These are phyloP conservation scores for Oenanthe javanica DNA, from an alignment of 140 eudicot genomes.

Conservation along the genomic window DNA sequence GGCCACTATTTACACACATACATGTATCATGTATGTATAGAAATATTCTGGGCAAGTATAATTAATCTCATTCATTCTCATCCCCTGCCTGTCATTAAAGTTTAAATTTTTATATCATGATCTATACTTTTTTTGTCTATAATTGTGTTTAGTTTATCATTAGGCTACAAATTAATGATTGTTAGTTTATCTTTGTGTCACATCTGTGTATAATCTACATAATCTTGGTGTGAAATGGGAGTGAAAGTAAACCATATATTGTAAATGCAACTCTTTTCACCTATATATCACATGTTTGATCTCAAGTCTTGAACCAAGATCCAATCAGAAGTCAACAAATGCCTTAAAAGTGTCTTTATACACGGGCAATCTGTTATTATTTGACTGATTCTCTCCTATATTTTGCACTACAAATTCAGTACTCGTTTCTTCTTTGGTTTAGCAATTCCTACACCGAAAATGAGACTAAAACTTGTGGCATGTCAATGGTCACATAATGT, in stretches of 20 bases:
- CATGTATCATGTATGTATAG: too few species aligned
- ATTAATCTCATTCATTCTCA: background rate
- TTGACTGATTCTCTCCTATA: constrained; percentile 18
- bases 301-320: constrained; percentile 1
- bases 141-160: too few species aligned
- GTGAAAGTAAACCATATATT: background rate
- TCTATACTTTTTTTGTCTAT: too few species aligned
- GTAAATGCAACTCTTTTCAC: background rate
- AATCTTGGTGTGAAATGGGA: constrained; percentile 6
- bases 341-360: constrained; percentile 1
- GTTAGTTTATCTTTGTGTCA: too few species aligned
- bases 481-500: constrained; percentile 14
- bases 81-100: background rate
- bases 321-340: background rate
- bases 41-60: background rate
- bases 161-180: too few species aligned
- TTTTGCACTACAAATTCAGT: constrained; percentile 3
- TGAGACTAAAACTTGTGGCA: constrained; percentile 16
- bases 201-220: background rate
- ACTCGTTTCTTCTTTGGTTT: background rate
- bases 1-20: too few species aligned
- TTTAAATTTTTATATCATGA: background rate
- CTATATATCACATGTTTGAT: constrained; percentile 9
- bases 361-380: constrained; percentile 28
- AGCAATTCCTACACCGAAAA: background rate